Conservation (phyloP, 140 eudicot genomes). For the Erigeron philadelphicus region DNA sequence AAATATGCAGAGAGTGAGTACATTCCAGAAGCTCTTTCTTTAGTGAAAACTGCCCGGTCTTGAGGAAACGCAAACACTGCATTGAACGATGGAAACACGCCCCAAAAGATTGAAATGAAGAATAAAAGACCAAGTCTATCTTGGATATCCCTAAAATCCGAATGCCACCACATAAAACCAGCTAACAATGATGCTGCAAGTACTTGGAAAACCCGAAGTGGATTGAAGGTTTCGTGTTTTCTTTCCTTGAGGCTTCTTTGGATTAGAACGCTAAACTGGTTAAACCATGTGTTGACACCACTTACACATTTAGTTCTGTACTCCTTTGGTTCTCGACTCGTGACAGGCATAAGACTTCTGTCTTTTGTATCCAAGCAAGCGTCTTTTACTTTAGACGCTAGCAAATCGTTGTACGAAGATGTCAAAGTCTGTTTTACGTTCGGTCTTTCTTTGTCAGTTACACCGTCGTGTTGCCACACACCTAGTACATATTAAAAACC, state of each 20-base stretch:
- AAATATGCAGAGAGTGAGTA: constrained; percentile 80
- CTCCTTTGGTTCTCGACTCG: constrained; percentile 2
- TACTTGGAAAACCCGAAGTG: constrained; percentile 80
- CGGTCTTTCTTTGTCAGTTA: constrained; percentile 54
- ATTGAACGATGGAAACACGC: constrained; percentile 76
- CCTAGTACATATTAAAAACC: constrained; percentile 31
- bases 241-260: constrained; percentile 81
- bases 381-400: constrained; percentile 60
- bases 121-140: constrained; percentile 87
- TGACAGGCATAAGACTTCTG: constrained; percentile 7
- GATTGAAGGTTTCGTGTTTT: constrained; percentile 76
- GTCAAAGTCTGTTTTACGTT: constrained; percentile 56
- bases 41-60: constrained; percentile 66
- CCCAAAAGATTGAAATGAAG: constrained; percentile 89
- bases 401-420: constrained; percentile 55
- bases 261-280: constrained; percentile 59
- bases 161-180: constrained; percentile 98
- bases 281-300: constrained; percentile 50
- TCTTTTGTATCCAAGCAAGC: constrained; percentile 39
- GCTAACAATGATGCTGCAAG: constrained; percentile 66
- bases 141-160: constrained; percentile 61
- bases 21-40: constrained; percentile 90
- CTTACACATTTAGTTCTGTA: constrained; percentile 22
- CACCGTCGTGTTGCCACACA: constrained; percentile 57
- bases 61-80: constrained; percentile 92